A percentile compares a stretch with the other conserved stretches of the same genome.
Conservation (phyloP, 148 eudicot genomes). For the Limonium bicolor region DNA sequence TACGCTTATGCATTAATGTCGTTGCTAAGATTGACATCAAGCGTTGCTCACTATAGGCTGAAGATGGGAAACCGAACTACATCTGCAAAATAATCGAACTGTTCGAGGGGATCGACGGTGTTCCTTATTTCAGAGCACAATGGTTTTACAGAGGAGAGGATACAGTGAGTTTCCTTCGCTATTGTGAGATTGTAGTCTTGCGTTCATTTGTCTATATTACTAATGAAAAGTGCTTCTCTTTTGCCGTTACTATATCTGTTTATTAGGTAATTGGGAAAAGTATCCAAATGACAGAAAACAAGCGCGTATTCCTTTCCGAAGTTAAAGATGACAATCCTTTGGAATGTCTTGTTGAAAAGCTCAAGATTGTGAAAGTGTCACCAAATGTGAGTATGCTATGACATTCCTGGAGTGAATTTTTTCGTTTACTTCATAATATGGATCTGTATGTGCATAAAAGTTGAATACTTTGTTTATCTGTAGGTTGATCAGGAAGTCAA, state of each 20-base stretch:
- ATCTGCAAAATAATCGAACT: slow-evolving; percentile 59
- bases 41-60: slow-evolving; percentile 24
- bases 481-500: slow-evolving; percentile 33
- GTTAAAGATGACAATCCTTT: slow-evolving; percentile 62
- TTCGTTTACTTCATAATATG: not conserved
- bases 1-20: too few relatives aligned
- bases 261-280: slow-evolving; percentile 35
- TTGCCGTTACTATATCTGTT: not conserved
- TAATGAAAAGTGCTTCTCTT: not conserved
- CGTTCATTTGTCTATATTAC: not conserved
- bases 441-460: not conserved
- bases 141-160: slow-evolving; percentile 71
- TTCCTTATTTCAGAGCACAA: slow-evolving; percentile 39
- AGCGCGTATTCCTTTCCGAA: slow-evolving; percentile 49
- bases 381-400: slow-evolving; percentile 36
- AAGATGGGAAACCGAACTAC: slow-evolving; percentile 17
- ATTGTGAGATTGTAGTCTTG: too few relatives aligned
- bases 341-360: slow-evolving; percentile 40
- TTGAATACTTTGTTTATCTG: too few relatives aligned
- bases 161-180: slow-evolving; percentile 33
- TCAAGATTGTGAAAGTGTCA: slow-evolving; percentile 25
- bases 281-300: slow-evolving; percentile 22
- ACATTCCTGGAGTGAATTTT: not conserved
- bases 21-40: not conserved
- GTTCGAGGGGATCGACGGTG: slow-evolving; percentile 48